These are phyloP conservation scores for Phanerochaete carnosa DNA, from an alignment of 768 basidiomycete genomes.

Conservation along the genomic window DNA sequence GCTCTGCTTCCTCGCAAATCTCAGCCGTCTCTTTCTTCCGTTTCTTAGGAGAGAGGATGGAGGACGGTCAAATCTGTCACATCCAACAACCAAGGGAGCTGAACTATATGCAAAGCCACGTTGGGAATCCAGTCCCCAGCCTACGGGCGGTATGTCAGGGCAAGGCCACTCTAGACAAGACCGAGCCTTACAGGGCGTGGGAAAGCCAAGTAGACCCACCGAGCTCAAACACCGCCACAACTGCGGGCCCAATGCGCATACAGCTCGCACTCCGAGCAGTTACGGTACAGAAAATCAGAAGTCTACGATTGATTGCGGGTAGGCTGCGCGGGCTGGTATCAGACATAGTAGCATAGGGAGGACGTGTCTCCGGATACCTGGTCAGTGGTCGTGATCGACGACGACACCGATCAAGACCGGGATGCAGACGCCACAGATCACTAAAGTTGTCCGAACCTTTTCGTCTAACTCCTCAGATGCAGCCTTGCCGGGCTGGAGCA, in stretches of 20 bases:
- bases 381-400: conserved; percentile 49
- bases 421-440: conserved; percentile 67
- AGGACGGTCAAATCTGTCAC: not conserved
- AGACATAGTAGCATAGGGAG: not conserved
- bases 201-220: not conserved
- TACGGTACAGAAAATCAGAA: not conserved
- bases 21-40: too few relatives aligned
- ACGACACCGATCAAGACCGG: conserved; percentile 60
- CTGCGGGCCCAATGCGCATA: not conserved
- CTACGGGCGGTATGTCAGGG: not conserved
- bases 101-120: not conserved
- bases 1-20: too few relatives aligned
- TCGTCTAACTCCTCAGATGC: conserved; percentile 41
- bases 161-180: conserved; percentile 1
- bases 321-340: not conserved
- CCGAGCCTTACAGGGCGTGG: not conserved
- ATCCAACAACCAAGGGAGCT: not conserved
- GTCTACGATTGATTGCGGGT: not conserved
- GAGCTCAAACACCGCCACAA: not conserved
- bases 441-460: conserved; percentile 44
- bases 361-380: not conserved
- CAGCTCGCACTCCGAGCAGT: not conserved
- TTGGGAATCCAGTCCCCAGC: not conserved
- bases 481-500: conserved; percentile 62
- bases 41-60: not conserved